A percentile compares a stretch with the other conserved stretches of the same genome.
These are phyloP conservation scores for Pythium scleroteichum DNA, from an alignment of 352 stramenopile species.

Conservation along the genomic window DNA sequence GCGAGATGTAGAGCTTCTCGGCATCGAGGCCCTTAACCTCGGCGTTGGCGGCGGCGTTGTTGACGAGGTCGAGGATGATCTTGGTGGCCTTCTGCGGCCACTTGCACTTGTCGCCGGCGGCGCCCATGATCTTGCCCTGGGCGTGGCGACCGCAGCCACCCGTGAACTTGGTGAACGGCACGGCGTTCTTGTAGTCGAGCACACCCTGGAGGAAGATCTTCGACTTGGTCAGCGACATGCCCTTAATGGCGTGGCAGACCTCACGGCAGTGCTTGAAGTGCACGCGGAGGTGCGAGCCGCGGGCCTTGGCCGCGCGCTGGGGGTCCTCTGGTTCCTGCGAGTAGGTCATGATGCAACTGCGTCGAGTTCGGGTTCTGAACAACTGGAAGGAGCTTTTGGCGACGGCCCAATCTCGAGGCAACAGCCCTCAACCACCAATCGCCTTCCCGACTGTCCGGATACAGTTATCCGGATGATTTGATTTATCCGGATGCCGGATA, in stretches of 20 bases:
- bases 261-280: slow-evolving; percentile 99
- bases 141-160: slow-evolving; percentile 97
- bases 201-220: slow-evolving; percentile 97
- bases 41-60: slow-evolving; percentile 99
- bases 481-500: slow-evolving; percentile 23
- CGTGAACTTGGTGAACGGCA: slow-evolving; percentile 99
- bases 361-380: slow-evolving; percentile 79
- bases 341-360: slow-evolving; percentile 73
- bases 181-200: slow-evolving; percentile 96
- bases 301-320: slow-evolving; percentile 91
- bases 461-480: slow-evolving; percentile 22
- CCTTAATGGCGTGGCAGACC: slow-evolving; percentile 98
- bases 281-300: slow-evolving; percentile 96
- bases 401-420: neutral
- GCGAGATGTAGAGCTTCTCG: slow-evolving; percentile 96
- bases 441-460: slow-evolving; percentile 25
- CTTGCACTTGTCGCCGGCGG: slow-evolving; percentile 96
- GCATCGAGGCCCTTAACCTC: slow-evolving; percentile 98
- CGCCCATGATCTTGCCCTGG: slow-evolving; percentile 95
- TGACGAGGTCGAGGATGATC: slow-evolving; percentile 98
- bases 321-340: slow-evolving; percentile 90
- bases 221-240: slow-evolving; percentile 95
- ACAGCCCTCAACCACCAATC: slow-evolving; percentile 68
- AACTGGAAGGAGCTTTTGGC: slow-evolving; percentile 16
- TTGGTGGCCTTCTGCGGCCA: slow-evolving; percentile 99